Base-by-base conservation (phyloP, 1,284 basidiomycete genomes). In the Trichosporon faecale region DNA sequence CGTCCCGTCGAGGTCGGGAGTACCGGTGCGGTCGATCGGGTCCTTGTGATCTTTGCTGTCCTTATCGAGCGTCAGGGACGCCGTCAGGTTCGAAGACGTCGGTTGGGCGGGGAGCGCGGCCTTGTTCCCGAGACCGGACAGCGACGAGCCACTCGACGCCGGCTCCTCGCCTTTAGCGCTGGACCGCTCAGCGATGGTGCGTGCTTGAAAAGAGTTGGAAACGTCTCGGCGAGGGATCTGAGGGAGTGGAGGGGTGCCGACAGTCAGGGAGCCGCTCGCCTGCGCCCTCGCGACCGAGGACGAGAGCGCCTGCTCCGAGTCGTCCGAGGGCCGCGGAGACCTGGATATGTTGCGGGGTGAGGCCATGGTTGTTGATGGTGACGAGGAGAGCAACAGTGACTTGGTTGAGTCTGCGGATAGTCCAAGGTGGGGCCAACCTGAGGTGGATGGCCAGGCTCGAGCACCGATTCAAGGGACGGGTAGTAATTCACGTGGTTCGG, bases 71-170 rank as follows among this genome's bases (percentile, higher is more conserved):
- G 27, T 29, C 4, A 70, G 64, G 21, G 70, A 67, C 1, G 70
- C 73, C 0, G 73, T 72, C 11, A 74, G 69, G 3, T 68, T 69
- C 2, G 70, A 72, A 16, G 66, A 46, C 2, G 63, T 21, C n/a
- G 40, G 57, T 7, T 31, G 40, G 3, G 66, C 31, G 0, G 65
- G n/a, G 0, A 31, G 65, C 2, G 57, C 31, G 0, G 68, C 65
- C 49, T 72, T 70, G 14, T 46, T 65, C n/a, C 70, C 71, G 18
- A 70, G 60, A 3, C 40, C 67, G 3, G 65, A 37, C 23, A 70
- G 49, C 2, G 68, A 44, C 2, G 64, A 49, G 63, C 64, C 49
- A 14, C 35, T 57, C 14, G 27, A n/a, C 18, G 66, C 27, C 29
- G 55, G 11, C 8, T 23, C 25, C 9, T 33, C 23, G 23, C 23